Conservation (phyloP, 129 eudicot species). For the Ambrosia trifida region DNA sequence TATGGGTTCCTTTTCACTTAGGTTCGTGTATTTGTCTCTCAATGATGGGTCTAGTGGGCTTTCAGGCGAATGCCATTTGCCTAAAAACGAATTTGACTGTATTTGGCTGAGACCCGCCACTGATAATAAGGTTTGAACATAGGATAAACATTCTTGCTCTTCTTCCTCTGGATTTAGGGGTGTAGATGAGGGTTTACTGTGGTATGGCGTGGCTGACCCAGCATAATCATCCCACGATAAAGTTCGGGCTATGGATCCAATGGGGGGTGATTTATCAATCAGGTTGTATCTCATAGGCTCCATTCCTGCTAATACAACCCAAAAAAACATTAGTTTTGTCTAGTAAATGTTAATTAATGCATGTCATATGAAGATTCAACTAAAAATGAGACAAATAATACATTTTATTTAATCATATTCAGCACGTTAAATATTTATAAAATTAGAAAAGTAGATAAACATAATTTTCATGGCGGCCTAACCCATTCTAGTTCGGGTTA, state of each 20-base stretch:
- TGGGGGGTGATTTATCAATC: conserved; percentile 94
- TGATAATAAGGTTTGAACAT: conserved; percentile 58
- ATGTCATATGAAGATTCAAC: background rate
- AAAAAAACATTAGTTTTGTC: conserved; percentile 2
- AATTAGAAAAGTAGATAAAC: too few relatives aligned
- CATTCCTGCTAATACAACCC: conserved; percentile 41
- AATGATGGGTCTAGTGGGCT: conserved; percentile 85
- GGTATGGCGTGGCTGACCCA: conserved; percentile 51
- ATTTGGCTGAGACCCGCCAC: conserved; percentile 54
- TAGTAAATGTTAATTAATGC: background rate
- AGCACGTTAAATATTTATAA: background rate
- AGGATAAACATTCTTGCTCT: conserved; percentile 59
- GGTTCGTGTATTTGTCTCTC: conserved; percentile 60
- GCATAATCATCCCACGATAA: conserved; percentile 77
- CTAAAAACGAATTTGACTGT: conserved; percentile 39
- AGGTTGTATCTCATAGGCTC: conserved; percentile 54
- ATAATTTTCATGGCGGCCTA: too few relatives aligned
- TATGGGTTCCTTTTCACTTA: conserved; percentile 42
- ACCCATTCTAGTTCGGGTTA: too few relatives aligned
- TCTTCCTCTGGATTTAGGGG: conserved; percentile 50
- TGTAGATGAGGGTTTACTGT: conserved; percentile 36
- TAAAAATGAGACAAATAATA: background rate
- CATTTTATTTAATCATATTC: background rate
- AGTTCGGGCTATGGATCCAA: conserved; percentile 95
- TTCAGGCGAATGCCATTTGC: conserved; percentile 77